phyloP scores from a whole-genome alignment of 805 yeast species.

The Lachancea lanzarotensis region DNA sequence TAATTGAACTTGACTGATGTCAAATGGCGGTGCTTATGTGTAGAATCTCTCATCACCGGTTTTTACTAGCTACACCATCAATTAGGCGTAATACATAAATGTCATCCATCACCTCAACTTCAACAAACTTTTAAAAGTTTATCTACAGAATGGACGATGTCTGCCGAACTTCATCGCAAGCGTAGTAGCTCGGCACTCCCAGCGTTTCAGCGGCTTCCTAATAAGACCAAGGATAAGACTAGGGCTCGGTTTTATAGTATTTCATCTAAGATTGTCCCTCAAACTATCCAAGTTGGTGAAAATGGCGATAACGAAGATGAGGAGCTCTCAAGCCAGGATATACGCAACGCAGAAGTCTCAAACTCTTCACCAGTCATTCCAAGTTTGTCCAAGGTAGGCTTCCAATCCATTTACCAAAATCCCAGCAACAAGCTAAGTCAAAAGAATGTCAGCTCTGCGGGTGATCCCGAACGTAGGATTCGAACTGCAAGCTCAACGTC shows the following conservation, averaged over 20 bases:
- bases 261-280: constrained; percentile 29
- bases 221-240: not conserved
- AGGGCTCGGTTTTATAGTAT: constrained; percentile 22
- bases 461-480: not conserved
- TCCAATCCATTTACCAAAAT: constrained; percentile 24
- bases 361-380: constrained; percentile 12
- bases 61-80: not conserved
- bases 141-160: constrained; percentile 1
- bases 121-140: not conserved
- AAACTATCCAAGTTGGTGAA: constrained; percentile 14
- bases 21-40: not conserved
- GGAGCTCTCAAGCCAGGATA: not conserved
- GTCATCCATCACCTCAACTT: not conserved
- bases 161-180: constrained; percentile 3
- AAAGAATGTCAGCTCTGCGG: constrained; percentile 12
- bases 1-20: too few species aligned
- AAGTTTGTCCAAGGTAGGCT: constrained; percentile 25
- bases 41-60: not conserved
- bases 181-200: constrained; percentile 9
- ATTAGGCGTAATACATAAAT: not conserved
- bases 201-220: constrained; percentile 1
- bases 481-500: constrained; percentile 6
- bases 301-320: not conserved
- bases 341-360: not conserved
- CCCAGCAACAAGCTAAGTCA: constrained; percentile 19